Evolutionary conservation across 495 filamentous ascomycete genomes (phyloP), one percentile per base, ranked within the genome.

Genomic region (Neurospora cerealis): DNA sequence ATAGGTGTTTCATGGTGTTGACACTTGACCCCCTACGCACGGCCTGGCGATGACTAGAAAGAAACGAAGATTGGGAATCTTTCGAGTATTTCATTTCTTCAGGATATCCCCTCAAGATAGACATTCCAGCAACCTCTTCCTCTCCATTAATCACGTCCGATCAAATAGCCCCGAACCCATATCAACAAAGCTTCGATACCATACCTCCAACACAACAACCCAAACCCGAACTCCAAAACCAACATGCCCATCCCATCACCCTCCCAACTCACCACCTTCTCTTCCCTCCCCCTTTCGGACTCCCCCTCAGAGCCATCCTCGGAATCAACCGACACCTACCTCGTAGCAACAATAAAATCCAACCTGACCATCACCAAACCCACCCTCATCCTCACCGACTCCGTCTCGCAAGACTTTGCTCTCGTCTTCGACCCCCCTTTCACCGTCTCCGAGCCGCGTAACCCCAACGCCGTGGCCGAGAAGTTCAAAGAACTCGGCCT

Each of bases 291-390:
- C 7, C 21, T 42, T 44, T 41, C 48, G 3, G 10, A 46, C 32
- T 7, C 39, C 46, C 39, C 5, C 10, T 39, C 38, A n/a, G n/a
- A n/a, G n/a, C n/a, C n/a, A n/a, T n/a, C n/a, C n/a, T n/a, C n/a
- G n/a, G n/a, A n/a, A n/a, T n/a, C n/a, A n/a, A n/a, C n/a, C n/a
- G n/a, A 73, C 7, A 80, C 79, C 75, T 85, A 77, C 75, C 81
- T 86, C 37, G 73, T 86, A 1, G 83, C 80, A n/a, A 79, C 84
- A 39, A 77, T 86, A 48, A 81, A 81, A 21, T 78, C 84, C 62
- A 79, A 85, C 80, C 85, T 86, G 80, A 85, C 84, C n/a, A 82
- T 86, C 72, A 85, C 80, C 4, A 83, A 85, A 70, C 83, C 84
- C 2, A 86, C 84, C 8, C 74, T 85, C 2, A 79, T 86, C 70